Evolutionary conservation across 257 asterid species (phyloP).

Genomic region (Fraxinus quadrangulata): DNA sequence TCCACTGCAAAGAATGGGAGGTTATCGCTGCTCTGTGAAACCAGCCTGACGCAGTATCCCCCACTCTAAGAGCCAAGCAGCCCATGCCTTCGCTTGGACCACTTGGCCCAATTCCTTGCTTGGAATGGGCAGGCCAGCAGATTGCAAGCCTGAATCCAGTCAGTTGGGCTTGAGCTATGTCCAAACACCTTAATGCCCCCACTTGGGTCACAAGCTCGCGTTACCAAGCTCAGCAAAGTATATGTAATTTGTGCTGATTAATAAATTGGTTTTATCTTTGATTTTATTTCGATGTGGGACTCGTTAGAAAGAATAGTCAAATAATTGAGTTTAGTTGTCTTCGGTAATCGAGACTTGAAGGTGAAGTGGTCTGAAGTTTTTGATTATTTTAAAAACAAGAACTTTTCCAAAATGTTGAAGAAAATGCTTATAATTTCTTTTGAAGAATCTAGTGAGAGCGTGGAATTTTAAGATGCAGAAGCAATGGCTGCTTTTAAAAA

Average conservation of each 20-base stretch:
- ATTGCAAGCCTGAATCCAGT: not conserved
- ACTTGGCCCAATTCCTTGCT: not conserved
- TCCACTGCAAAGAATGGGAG: not conserved
- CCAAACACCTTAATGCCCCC: not conserved
- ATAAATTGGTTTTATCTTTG: not conserved
- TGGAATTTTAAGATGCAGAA: no score
- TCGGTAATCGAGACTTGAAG: no score
- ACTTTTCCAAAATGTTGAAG: no score
- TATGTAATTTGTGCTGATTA: fast-evolving
- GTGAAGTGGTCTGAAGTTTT: no score
- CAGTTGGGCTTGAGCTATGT: not conserved
- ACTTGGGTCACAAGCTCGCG: not conserved
- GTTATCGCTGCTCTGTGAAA: not conserved
- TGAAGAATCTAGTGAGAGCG: no score
- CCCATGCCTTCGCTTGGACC: not conserved
- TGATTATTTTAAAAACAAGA: no score
- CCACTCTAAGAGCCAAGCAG: not conserved
- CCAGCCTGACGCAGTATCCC: not conserved
- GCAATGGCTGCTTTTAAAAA: no score
- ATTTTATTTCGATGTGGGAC: not conserved
- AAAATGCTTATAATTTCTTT: no score
- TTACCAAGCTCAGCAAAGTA: not conserved
- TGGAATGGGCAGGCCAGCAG: not conserved
- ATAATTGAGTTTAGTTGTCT: no score
- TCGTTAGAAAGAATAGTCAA: no score